Evolutionary conservation across 164 flowering plant genomes (phyloP).

Genomic region (Umbilicus rupestris): DNA sequence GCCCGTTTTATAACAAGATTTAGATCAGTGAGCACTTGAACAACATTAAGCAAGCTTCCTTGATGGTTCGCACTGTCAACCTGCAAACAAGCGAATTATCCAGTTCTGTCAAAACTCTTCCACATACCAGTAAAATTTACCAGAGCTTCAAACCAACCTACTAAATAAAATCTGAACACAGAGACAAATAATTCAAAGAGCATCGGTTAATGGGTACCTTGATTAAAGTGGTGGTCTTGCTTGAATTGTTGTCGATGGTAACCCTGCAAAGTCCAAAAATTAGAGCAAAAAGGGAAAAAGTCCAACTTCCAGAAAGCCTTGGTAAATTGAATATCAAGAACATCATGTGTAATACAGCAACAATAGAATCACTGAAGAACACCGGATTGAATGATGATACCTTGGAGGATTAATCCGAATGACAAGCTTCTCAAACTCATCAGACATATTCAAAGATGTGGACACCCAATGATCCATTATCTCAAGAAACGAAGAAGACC

Average conservation of each 20-base stretch:
- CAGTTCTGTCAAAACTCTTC: neutral
- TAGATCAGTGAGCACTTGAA: slow-evolving; percentile 78
- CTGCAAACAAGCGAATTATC: slow-evolving; percentile 24
- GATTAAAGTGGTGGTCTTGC: slow-evolving; percentile 60
- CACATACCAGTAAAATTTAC: neutral
- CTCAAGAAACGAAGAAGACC: neutral
- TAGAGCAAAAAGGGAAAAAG: slow-evolving; percentile 2
- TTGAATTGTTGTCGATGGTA: slow-evolving; percentile 60
- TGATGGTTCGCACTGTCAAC: slow-evolving; percentile 78
- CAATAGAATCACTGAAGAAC: slow-evolving; percentile 5
- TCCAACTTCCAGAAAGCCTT: neutral
- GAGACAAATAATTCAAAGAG: neutral
- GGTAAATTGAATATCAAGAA: neutral
- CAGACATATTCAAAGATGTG: slow-evolving; percentile 35
- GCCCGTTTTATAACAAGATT: slow-evolving; percentile 67
- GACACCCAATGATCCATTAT: slow-evolving; percentile 52
- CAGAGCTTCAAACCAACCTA: neutral
- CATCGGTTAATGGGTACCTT: slow-evolving; percentile 33
- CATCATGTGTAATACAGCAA: slow-evolving; percentile 3
- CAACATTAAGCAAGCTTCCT: slow-evolving; percentile 66
- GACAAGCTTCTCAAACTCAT: slow-evolving; percentile 72
- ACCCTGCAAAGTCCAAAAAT: slow-evolving; percentile 42
- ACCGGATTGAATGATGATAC: slow-evolving; percentile 18
- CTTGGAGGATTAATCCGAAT: slow-evolving; percentile 82
- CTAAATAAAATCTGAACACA: neutral